phyloP scores from a whole-genome alignment of 2,329 filamentous ascomycete species.

The Huntiella bhutanensis region DNA sequence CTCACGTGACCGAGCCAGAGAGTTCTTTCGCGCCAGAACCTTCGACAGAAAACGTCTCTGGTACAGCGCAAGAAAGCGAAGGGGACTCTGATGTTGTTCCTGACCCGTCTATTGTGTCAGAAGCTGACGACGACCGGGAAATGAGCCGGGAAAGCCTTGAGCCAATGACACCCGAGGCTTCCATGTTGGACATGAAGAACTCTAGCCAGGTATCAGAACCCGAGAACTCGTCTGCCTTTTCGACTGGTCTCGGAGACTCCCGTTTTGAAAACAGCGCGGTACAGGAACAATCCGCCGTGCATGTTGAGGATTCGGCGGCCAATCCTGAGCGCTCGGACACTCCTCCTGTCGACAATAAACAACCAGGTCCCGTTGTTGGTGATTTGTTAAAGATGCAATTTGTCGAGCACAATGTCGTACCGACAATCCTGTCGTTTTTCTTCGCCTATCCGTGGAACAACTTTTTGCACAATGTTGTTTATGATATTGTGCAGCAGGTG shows the following conservation, averaged over 20 bases:
- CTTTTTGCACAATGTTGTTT: slow-evolving; percentile 96
- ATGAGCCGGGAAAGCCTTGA: slow-evolving; percentile 9
- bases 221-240: slow-evolving; percentile 11
- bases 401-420: slow-evolving; percentile 83
- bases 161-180: slow-evolving; percentile 6
- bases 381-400: slow-evolving; percentile 94
- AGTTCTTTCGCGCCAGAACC: neutral
- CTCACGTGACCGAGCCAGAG: neutral
- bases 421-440: slow-evolving; percentile 95
- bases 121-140: slow-evolving; percentile 10
- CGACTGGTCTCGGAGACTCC: slow-evolving; percentile 9
- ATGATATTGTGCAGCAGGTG: slow-evolving; percentile 96
- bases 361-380: slow-evolving; percentile 50
- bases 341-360: neutral
- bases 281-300: neutral
- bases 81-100: slow-evolving; percentile 9
- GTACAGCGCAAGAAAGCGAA: neutral
- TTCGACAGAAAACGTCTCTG: neutral
- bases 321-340: neutral
- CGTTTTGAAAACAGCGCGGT: slow-evolving; percentile 1
- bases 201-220: slow-evolving; percentile 10
- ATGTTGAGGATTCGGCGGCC: slow-evolving; percentile 2
- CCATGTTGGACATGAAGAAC: slow-evolving; percentile 10
- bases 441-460: slow-evolving; percentile 99
- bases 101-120: slow-evolving; percentile 11